phyloP scores from a whole-genome alignment of 2,329 filamentous ascomycete species.

The Boeremia lycopersici region DNA sequence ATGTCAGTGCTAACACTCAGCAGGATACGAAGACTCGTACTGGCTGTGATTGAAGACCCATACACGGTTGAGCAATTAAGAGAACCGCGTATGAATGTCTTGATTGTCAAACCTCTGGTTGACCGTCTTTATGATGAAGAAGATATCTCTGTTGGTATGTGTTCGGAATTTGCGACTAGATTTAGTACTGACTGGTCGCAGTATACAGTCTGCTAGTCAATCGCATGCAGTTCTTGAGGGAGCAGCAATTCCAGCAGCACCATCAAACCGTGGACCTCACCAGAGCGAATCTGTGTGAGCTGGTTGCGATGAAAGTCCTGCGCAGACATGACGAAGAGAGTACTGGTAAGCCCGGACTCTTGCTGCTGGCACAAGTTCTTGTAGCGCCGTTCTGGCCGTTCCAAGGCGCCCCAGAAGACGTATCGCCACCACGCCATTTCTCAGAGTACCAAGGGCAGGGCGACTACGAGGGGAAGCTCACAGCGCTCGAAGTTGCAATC shows the following conservation, averaged over 20 bases:
- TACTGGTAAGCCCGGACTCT: slow-evolving; percentile 70
- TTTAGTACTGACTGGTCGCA: slow-evolving; percentile 36
- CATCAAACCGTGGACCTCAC: slow-evolving; percentile 82
- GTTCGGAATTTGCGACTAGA: background rate
- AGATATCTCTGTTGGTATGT: slow-evolving; percentile 75
- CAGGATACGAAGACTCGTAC: slow-evolving; percentile 52
- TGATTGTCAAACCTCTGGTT: slow-evolving; percentile 80
- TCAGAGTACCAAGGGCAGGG: slow-evolving; percentile 55
- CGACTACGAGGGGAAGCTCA: slow-evolving; percentile 66
- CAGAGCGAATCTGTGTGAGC: slow-evolving; percentile 76
- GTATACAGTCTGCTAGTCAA: slow-evolving; percentile 87
- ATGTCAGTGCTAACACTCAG: slow-evolving; percentile 1
- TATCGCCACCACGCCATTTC: slow-evolving; percentile 62
- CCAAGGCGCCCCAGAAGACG: slow-evolving; percentile 75
- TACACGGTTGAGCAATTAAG: slow-evolving; percentile 77
- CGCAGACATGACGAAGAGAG: slow-evolving; percentile 80
- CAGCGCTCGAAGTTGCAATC: slow-evolving; percentile 82
- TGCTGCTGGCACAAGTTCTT: slow-evolving; percentile 77
- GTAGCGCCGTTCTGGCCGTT: slow-evolving; percentile 86
- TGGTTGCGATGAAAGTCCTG: slow-evolving; percentile 78
- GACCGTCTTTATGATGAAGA: slow-evolving; percentile 80
- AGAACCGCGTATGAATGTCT: slow-evolving; percentile 80
- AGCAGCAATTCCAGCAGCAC: slow-evolving; percentile 76
- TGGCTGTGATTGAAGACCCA: slow-evolving; percentile 63
- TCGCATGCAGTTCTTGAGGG: slow-evolving; percentile 76